phyloP scores from a whole-genome alignment of 139 green algal genomes.

The Astrephomene gubernaculifera region DNA sequence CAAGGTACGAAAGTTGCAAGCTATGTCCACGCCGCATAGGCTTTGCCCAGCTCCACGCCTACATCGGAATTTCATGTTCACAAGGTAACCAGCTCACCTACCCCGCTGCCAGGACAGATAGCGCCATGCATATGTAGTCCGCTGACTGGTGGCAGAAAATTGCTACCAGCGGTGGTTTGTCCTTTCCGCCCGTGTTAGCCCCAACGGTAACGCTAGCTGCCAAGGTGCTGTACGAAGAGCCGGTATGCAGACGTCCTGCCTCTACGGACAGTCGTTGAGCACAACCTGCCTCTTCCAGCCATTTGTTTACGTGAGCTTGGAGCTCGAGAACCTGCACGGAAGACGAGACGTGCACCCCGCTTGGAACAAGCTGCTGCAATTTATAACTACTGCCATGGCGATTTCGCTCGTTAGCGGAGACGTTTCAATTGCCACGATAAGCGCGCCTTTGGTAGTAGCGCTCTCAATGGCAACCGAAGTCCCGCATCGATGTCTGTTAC shows the following conservation, averaged over 20 bases:
- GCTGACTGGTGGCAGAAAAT: neutral
- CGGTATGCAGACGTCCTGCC: too few relatives aligned
- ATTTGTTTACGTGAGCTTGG: neutral
- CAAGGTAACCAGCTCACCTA: neutral
- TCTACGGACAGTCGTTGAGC: neutral
- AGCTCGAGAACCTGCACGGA: neutral
- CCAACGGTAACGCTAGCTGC: neutral
- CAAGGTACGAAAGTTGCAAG: too few relatives aligned
- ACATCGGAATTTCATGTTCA: too few relatives aligned
- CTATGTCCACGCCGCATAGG: too few relatives aligned
- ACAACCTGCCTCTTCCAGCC: neutral
- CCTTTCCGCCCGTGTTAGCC: neutral
- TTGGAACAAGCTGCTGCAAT: too few relatives aligned
- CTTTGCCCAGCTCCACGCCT: too few relatives aligned
- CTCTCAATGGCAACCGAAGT: neutral
- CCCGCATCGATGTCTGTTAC: neutral
- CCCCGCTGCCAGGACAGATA: conserved; percentile 28
- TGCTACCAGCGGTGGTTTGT: neutral
- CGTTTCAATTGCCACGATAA: too few relatives aligned
- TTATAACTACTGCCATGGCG: neutral
- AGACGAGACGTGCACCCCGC: neutral
- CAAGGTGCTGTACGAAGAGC: too few relatives aligned
- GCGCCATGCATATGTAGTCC: conserved; percentile 10
- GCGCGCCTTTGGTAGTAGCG: neutral
- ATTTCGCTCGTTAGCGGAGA: too few relatives aligned